Evolutionary conservation across 176 grass and related monocot genomes (phyloP).

Genomic region (Rhipidocladum racemiflorum): DNA sequence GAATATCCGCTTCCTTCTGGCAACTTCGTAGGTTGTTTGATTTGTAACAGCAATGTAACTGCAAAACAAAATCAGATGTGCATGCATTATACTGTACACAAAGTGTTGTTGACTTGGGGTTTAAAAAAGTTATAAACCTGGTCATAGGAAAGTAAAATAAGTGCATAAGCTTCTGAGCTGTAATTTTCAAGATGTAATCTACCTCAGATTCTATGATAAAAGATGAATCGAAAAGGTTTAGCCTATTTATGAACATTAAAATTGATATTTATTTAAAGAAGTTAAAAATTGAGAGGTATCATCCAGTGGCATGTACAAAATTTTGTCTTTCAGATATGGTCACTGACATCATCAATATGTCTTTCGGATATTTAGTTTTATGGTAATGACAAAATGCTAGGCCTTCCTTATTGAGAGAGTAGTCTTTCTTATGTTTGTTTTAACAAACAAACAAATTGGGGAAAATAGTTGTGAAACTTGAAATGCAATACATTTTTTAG

Average conservation of each 20-base stretch:
- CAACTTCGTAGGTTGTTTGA: conserved; percentile 95
- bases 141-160: neutral
- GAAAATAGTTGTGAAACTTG: neutral
- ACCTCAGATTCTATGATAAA: neutral
- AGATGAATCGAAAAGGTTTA: neutral
- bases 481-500: neutral
- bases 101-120: neutral
- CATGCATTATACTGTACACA: neutral
- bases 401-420: neutral
- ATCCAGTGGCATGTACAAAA: neutral
- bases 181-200: neutral
- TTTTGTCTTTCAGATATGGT: neutral
- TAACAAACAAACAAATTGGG: neutral
- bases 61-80: conserved; percentile 7
- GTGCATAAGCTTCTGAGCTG: neutral
- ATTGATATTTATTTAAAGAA: neutral
- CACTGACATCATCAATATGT: neutral
- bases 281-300: neutral
- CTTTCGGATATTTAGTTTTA: neutral
- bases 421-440: neutral
- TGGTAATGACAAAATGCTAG: neutral
- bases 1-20: conserved; percentile 67
- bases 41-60: conserved; percentile 95
- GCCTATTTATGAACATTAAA: neutral
- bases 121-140: neutral